Conservation (phyloP, 2,329 filamentous ascomycete species). For the Cercospora citrullina region DNA sequence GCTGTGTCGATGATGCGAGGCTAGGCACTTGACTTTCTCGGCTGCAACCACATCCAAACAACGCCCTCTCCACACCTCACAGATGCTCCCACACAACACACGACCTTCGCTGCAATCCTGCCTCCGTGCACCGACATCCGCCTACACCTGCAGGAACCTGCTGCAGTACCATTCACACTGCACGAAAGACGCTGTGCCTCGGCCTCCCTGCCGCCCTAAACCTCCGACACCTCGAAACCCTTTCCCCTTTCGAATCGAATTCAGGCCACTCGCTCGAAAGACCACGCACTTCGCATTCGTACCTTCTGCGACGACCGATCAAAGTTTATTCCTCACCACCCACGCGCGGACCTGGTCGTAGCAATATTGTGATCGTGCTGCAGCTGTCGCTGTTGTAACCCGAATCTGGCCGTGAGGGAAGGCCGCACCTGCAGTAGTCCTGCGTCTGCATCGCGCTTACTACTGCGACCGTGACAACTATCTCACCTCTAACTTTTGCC, state of each 20-base stretch:
- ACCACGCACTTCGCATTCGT: neutral
- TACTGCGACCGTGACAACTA: neutral
- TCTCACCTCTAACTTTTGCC: neutral
- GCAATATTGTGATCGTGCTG: neutral
- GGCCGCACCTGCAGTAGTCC: neutral
- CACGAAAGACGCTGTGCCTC: neutral
- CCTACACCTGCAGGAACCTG: slow-evolving; percentile 1
- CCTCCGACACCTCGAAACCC: neutral
- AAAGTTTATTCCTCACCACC: neutral
- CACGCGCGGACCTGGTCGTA: neutral
- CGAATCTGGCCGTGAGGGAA: neutral
- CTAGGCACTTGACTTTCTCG: neutral
- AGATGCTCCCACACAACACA: neutral
- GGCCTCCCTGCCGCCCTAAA: neutral
- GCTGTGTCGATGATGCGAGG: neutral
- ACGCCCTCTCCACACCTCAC: neutral
- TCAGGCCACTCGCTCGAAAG: neutral
- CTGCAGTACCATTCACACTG: neutral
- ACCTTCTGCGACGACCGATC: neutral
- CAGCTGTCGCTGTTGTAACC: neutral
- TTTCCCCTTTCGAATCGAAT: slow-evolving; percentile 1
- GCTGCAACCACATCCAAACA: neutral
- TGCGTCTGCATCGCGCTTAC: neutral
- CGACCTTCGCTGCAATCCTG: neutral
- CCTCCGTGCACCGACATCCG: neutral